Evolutionary conservation across 768 basidiomycete genomes (phyloP), one percentile per base, ranked within the genome.

Genomic region (Steccherinum ochraceum): DNA sequence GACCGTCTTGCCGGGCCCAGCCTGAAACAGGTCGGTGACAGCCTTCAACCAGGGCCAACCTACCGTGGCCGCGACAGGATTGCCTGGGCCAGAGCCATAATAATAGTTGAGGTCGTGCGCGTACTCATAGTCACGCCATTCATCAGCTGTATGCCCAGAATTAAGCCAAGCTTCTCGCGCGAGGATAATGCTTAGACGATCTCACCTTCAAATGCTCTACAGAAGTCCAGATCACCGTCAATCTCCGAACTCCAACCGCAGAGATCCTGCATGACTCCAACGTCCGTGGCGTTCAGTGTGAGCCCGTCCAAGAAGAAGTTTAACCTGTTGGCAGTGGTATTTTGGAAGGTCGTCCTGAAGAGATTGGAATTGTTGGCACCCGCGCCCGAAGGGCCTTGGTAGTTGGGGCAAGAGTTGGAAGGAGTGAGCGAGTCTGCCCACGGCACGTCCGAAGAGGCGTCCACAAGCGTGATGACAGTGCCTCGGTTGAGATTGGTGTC

Each of bases 351-450:
- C 16, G 30, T 7, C 30, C 30, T 35, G 7, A 7, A 35, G 7
- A 35, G 16, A 35, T 35, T 35, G 7, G 30, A 35, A 35, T 35
- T 35, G 30, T 7, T 35, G 7, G 30, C 7, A 35, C 30, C 30
- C 30, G 16, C 7, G 7, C 16, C 7, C 44, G 13, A 59, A 57
- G 0, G 73, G 67, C 0, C 69, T 68, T 10, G 59, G 57, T 72
- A 74, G 10, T 52, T 24, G 3, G 73, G 72, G 45, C 74, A 75
- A 1, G 65, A 65, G 2, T 66, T 56, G 5, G 72, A 71, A 0
- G 73, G 67, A 5, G 74, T 75, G 21, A 75, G 59, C 1, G 72
- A 73, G 56, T 74, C 60, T 1, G 74, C 74, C 51, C 68, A 73
- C 0, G 73, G 72, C 48, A 55, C 65, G 48, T 72, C 70, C 27